Evolutionary conservation across 371 early-diverging fungal species (phyloP).

Genomic region (Pancytospora epiphaga): DNA sequence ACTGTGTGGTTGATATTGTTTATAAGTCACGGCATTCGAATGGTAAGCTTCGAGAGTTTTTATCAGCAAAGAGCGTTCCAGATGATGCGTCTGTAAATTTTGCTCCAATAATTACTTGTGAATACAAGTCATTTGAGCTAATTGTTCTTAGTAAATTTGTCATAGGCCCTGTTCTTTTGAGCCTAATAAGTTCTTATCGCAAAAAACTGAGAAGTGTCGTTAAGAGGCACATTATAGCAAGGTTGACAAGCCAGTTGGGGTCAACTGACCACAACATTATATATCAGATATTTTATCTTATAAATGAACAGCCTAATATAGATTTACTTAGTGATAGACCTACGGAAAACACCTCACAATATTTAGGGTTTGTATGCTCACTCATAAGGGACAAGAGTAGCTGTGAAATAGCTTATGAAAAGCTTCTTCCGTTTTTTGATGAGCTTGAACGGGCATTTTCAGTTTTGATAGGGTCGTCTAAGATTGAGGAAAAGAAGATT

Average conservation of each 20-base stretch:
- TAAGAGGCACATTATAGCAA: conserved; percentile 28
- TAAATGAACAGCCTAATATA: conserved; percentile 27
- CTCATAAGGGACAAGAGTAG: conserved; percentile 31
- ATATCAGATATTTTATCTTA: conserved; percentile 41
- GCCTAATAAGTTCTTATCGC: conserved; percentile 34
- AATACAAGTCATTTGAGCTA: conserved; percentile 47
- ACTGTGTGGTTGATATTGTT: conserved; percentile 36
- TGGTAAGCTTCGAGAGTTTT: conserved; percentile 17
- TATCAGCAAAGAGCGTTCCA: conserved; percentile 29
- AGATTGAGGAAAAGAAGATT: conserved; percentile 23
- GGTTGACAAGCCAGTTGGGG: conserved; percentile 8
- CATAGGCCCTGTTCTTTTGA: conserved; percentile 33
- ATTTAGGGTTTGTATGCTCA: conserved; percentile 45
- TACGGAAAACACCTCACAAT: conserved; percentile 25
- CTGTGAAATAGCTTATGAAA: conserved; percentile 18
- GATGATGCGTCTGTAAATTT: conserved; percentile 44
- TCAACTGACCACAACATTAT: neutral
- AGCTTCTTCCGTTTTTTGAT: conserved; percentile 10
- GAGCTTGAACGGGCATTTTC: conserved; percentile 33
- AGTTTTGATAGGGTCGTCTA: conserved; percentile 5
- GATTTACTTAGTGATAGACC: conserved; percentile 7
- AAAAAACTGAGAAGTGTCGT: conserved; percentile 30
- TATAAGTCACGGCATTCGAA: conserved; percentile 24
- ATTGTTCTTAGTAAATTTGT: conserved; percentile 22
- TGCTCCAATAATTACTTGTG: conserved; percentile 1